phyloP scores from a whole-genome alignment of 192 early-diverging fungal species.

The Gamsiella multidivaricata region DNA sequence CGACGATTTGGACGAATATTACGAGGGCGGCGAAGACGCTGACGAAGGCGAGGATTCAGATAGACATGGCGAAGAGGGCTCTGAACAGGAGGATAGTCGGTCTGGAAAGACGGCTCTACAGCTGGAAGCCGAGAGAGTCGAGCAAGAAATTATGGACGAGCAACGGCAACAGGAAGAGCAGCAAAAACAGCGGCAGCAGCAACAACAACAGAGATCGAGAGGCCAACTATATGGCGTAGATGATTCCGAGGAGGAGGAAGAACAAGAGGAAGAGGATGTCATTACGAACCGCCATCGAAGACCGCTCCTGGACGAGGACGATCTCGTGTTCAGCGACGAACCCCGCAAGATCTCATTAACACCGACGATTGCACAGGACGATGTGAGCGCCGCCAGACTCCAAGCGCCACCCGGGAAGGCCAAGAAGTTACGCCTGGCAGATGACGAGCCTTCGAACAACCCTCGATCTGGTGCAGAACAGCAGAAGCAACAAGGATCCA shows the following conservation, averaged over 20 bases:
- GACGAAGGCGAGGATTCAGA: constrained; percentile 55
- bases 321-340: constrained; percentile 47
- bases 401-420: constrained; percentile 11
- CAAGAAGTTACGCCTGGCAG: constrained; percentile 38
- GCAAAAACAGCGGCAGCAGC: constrained; percentile 20
- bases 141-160: constrained; percentile 44
- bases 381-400: constrained; percentile 11
- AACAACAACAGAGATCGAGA: constrained; percentile 15
- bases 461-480: constrained; percentile 3
- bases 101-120: constrained; percentile 59
- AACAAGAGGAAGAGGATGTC: constrained; percentile 46
- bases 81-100: constrained; percentile 50
- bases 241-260: constrained; percentile 56
- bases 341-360: constrained; percentile 66
- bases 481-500: neutral
- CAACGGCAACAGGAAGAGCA: constrained; percentile 22
- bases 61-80: constrained; percentile 50
- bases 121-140: constrained; percentile 56
- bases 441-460: constrained; percentile 7
- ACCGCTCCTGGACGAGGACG: constrained; percentile 39
- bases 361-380: constrained; percentile 59
- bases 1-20: constrained; percentile 43
- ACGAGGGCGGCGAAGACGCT: constrained; percentile 45
- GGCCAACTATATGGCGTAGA: constrained; percentile 52
- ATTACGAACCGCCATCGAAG: constrained; percentile 31